Base-by-base conservation (phyloP, 1,139 yeast species). In the Hansenula lynferdii region DNA sequence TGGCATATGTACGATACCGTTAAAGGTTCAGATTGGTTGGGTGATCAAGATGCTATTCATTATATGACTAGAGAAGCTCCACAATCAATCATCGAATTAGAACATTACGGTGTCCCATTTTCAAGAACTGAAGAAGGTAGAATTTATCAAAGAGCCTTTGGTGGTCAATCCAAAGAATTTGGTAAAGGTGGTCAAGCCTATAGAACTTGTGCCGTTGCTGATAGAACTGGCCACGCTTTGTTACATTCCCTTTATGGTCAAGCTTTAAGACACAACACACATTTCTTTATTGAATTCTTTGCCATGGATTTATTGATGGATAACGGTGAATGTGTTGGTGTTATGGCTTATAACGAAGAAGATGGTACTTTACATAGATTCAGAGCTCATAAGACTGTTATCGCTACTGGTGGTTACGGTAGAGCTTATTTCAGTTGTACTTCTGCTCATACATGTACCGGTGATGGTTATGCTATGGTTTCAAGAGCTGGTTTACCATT, bases 1-100 rank as follows among this genome's bases (percentile, higher is more conserved):
- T 92, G 98, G 97, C 98, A 92, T 69, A 90, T 92, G 96, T 90
- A 90, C 69, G 98, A 92, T 62, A 92, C 98, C 58, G 98, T 92
- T 57, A 92, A 92, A 71, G 98, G 98, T 49, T 89, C 97, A n/a
- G 98, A 92, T 70, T 92, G 98, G 98, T 79, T 92, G 49, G 98
- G 98, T 57, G 98, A 92, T 69, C 98, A 92, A 70, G 98, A 92
- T 61, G 96, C 98, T 41, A 92, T 92, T 62, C 97, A 92, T 69
- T 92, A 92, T 72, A 92, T 92, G 98, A 90, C 98, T 47, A 82
- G 90, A 64, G 97, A 92, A 69, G 98, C 98, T 19, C 97, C 98
- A 35, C 80, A 81, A 54, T 85, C 97, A 36, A 92, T 92, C 58
- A 89, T 90, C 56, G 98, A 92, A 71, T 76, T 92, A 64, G 98